Percentiles rank a stretch among this genome's conserved stretches.
Evolutionary conservation across 164 flowering plant genomes (phyloP).

Genomic region (Kingdonia uniflora): DNA sequence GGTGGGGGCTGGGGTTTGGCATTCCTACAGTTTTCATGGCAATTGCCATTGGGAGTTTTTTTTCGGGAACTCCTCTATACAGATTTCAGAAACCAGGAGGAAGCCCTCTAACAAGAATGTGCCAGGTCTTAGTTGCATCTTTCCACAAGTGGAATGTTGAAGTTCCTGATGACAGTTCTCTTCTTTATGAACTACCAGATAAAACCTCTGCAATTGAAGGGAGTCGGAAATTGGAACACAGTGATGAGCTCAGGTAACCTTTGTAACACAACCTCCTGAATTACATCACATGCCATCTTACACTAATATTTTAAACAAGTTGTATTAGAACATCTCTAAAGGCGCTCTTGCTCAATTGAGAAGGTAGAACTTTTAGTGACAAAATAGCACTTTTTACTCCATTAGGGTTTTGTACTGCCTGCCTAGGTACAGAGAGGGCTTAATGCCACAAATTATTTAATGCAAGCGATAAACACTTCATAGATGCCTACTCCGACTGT

Average conservation of each 20-base stretch:
- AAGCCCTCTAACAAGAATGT: constrained; percentile 18
- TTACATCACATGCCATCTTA: neutral
- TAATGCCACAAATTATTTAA: too few species aligned
- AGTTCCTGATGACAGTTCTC: constrained; percentile 3
- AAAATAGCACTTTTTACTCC: too few species aligned
- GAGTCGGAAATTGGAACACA: neutral
- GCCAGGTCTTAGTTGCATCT: constrained; percentile 16
- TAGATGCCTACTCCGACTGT: too few species aligned
- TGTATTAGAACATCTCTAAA: too few species aligned
- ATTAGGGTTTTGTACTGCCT: too few species aligned
- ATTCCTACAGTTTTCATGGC: constrained; percentile 20
- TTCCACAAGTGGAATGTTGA: constrained; percentile 2
- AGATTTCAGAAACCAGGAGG: constrained; percentile 21
- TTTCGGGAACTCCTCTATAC: constrained; percentile 16
- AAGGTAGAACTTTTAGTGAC: too few species aligned
- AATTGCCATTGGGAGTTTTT: constrained; percentile 15
- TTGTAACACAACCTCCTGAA: neutral
- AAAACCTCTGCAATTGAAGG: neutral
- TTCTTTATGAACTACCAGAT: constrained; percentile 8
- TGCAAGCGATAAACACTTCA: too few species aligned
- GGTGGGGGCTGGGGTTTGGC: constrained; percentile 23
- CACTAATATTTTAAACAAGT: too few species aligned
- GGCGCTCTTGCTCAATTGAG: too few species aligned
- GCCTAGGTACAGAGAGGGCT: too few species aligned
- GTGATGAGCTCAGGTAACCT: constrained; percentile 13